These are phyloP conservation scores for Plasmodium yoelii DNA, from an alignment of 169 alveolate species.

Conservation along the genomic window DNA sequence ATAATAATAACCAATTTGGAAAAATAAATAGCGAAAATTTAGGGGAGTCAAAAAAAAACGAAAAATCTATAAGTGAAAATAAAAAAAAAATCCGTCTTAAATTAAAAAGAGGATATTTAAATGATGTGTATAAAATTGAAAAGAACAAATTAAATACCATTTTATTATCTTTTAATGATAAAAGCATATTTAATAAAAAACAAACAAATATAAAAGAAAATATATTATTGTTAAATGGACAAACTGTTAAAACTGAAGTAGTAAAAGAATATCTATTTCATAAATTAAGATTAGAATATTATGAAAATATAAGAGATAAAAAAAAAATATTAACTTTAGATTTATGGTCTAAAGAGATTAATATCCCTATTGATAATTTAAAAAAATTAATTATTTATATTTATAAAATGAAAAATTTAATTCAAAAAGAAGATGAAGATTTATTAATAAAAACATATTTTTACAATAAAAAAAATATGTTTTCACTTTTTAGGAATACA, in stretches of 20 bases:
- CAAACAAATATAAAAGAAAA: constrained; percentile 34
- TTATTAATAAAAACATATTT: constrained; percentile 58
- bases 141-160: constrained; percentile 24
- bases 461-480: constrained; percentile 72
- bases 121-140: constrained; percentile 59
- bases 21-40: not conserved
- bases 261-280: constrained; percentile 55
- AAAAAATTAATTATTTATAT: constrained; percentile 66
- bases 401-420: constrained; percentile 65
- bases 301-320: constrained; percentile 72
- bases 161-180: constrained; percentile 40
- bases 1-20: not conserved
- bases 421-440: constrained; percentile 75
- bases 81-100: constrained; percentile 29
- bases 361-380: constrained; percentile 58
- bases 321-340: constrained; percentile 62
- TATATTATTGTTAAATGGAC: constrained; percentile 62
- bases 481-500: constrained; percentile 37
- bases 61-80: not conserved
- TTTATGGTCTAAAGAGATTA: constrained; percentile 74
- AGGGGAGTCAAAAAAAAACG: no score
- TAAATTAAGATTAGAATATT: constrained; percentile 70
- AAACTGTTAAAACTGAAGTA: constrained; percentile 46
- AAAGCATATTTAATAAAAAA: constrained; percentile 36
- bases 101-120: constrained; percentile 61